phyloP scores from a whole-genome alignment of 1,284 basidiomycete species.

The Pholiota adiposa region DNA sequence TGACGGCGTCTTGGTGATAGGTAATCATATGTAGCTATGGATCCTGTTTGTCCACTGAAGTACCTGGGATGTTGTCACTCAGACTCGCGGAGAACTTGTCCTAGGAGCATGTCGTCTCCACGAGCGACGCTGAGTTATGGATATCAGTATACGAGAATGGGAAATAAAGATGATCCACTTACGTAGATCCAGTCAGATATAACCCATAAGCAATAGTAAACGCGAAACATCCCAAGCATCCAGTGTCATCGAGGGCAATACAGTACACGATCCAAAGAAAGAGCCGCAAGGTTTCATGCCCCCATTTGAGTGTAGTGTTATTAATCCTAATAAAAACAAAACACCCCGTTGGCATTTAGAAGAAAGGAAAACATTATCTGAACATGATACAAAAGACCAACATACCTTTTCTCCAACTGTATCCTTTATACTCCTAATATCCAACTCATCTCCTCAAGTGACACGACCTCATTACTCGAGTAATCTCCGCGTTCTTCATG shows the following conservation, averaged over 20 bases:
- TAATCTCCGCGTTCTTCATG: no score
- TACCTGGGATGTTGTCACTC: conserved; percentile 31
- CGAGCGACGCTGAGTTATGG: conserved; percentile 63
- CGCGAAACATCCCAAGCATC: conserved; percentile 95
- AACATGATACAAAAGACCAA: no score
- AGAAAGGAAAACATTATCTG: no score
- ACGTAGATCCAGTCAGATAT: conserved; percentile 91
- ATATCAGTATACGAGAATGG: neutral
- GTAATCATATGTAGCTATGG: conserved; percentile 78
- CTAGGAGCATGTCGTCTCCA: conserved; percentile 90
- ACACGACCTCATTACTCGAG: no score
- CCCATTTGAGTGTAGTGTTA: no score
- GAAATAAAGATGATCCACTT: conserved; percentile 31
- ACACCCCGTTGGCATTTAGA: no score
- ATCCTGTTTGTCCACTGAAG: conserved; percentile 71
- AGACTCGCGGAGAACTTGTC: conserved; percentile 81
- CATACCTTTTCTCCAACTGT: no score
- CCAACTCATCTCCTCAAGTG: no score
- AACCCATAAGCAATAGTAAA: conserved; percentile 95
- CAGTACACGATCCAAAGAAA: conserved; percentile 96
- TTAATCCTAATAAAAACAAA: no score
- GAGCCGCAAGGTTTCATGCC: no score
- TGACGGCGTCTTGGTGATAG: conserved; percentile 94
- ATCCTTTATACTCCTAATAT: no score
- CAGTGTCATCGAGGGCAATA: conserved; percentile 87